These are phyloP conservation scores for Forsythia suspensa DNA, from an alignment of 257 asterid species.

Conservation along the genomic window DNA sequence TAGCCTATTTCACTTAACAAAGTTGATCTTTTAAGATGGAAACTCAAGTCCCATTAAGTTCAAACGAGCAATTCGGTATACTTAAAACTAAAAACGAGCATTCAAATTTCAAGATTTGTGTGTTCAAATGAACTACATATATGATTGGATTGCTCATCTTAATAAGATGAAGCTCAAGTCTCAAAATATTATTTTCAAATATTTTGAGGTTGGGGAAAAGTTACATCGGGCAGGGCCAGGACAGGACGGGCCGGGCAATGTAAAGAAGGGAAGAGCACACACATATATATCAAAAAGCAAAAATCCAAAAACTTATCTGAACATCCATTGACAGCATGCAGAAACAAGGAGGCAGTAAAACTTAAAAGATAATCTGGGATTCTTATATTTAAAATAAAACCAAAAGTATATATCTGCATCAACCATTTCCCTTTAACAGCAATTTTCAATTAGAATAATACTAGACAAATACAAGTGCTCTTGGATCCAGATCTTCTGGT, in stretches of 20 bases:
- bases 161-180: no score
- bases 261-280: slow-evolving; percentile 1
- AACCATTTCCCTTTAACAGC: slow-evolving; percentile 26
- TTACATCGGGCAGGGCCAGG: no score
- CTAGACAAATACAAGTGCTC: slow-evolving; percentile 53
- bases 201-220: no score
- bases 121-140: no score
- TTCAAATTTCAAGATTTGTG: not conserved
- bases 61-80: not conserved
- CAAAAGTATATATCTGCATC: slow-evolving; percentile 31
- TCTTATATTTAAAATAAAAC: slow-evolving; percentile 21
- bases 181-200: no score
- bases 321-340: slow-evolving; percentile 32
- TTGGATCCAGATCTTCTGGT: slow-evolving; percentile 83
- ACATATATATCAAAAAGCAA: slow-evolving; percentile 22
- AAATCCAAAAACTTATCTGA: slow-evolving; percentile 32
- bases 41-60: not conserved
- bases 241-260: not conserved
- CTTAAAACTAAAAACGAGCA: not conserved
- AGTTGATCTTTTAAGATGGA: no score
- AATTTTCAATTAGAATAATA: slow-evolving; percentile 36
- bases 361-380: not conserved
- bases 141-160: no score
- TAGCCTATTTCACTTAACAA: not conserved
- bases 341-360: not conserved